These are phyloP conservation scores for Suillus paluster DNA, from an alignment of 768 basidiomycete species.

Conservation along the genomic window DNA sequence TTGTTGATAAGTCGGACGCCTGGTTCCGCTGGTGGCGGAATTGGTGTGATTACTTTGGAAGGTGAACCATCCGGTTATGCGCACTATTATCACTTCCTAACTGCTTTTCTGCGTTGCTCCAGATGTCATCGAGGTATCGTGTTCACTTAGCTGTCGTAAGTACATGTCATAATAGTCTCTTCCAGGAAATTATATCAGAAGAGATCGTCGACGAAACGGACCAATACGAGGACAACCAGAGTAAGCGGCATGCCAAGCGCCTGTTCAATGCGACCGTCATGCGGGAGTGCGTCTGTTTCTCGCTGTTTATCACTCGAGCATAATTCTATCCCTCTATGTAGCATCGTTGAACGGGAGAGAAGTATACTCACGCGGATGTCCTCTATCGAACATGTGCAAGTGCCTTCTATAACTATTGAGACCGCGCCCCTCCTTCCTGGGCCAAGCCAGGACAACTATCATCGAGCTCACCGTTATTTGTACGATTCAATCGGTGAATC, in stretches of 20 bases:
- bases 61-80: slow-evolving; percentile 43
- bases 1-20: slow-evolving; percentile 87
- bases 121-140: slow-evolving; percentile 75
- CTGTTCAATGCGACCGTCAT: slow-evolving; percentile 75
- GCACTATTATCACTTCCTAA: slow-evolving; percentile 10
- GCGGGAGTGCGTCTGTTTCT: slow-evolving; percentile 60
- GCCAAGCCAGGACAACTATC: neutral
- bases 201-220: slow-evolving; percentile 97
- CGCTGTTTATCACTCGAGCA: neutral
- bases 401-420: neutral
- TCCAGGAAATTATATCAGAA: slow-evolving; percentile 92
- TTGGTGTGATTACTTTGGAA: slow-evolving; percentile 92
- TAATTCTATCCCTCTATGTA: slow-evolving; percentile 20
- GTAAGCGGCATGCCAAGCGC: slow-evolving; percentile 74
- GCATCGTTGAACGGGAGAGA: slow-evolving; percentile 62
- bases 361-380: slow-evolving; percentile 28
- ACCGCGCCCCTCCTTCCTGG: neutral
- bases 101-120: neutral
- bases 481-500: neutral
- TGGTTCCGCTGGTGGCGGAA: slow-evolving; percentile 81
- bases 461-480: neutral
- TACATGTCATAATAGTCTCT: slow-evolving; percentile 14
- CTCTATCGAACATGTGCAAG: slow-evolving; percentile 38
- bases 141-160: neutral
- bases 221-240: slow-evolving; percentile 84